Evolutionary conservation across 2,329 filamentous ascomycete species (phyloP), one percentile per base, ranked within the genome.

Genomic region (Ophiocordyceps camponoti-saundersi): DNA sequence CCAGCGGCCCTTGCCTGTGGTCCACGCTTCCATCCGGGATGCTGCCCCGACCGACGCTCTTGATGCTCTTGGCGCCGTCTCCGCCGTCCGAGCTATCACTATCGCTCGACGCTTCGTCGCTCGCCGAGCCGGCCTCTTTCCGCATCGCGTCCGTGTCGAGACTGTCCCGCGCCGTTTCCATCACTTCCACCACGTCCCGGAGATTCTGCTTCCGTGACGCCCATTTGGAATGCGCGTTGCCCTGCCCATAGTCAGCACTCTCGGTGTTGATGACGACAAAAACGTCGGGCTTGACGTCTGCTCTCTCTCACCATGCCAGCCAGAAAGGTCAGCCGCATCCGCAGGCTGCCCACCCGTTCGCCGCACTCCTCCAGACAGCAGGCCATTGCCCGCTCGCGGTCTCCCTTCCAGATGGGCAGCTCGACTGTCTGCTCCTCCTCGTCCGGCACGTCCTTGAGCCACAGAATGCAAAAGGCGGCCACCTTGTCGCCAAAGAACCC

Each of bases 371-470:
- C 63, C 50, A 56, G 53, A 53, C 49, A 70, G 50, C 55, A 68
- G 50, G 52, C 72, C 60, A 57, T 79, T 66, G 52, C 81, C 11
- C 63, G 58, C 29, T 61, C 56, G 44, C 61, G 60, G 45, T 65
- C 72, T 22, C 80, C 79, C 56, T 78, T 80, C 77, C 79, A 87
- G 3, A 87, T 71, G 6, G 75, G 63, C 3, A 87, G 56, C 5
- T 67, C 69, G 10, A 82, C 54, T 0, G 71, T 75, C 42, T 69
- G 65, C 46, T 79, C 71, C 54, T 83, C 75, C 49, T 85, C 82
- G 48, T 87, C 82, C 0, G 70, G 64, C 0, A 87, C 66, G n/a
- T 85, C 76, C 51, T 77, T 75, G 18, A 85, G 67, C 82, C 82
- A 85, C 2, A 84, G 62, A 2, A 83, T 69, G 7, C 72, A 71